Evolutionary conservation across 768 basidiomycete genomes (phyloP).

Genomic region (Suillus weaverae): DNA sequence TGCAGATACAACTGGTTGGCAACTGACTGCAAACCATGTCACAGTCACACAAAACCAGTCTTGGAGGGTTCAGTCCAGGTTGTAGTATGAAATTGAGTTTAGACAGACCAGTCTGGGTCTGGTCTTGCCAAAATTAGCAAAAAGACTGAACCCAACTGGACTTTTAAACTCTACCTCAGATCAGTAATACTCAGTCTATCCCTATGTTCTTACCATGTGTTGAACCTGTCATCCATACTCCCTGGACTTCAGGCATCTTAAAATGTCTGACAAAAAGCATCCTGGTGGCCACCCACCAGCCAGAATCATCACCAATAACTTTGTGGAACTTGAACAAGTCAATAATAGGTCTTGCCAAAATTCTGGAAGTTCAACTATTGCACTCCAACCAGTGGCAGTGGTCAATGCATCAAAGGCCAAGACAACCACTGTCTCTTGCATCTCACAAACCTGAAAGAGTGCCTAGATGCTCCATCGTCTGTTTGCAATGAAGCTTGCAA

Average conservation of each 20-base stretch:
- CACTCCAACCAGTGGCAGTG: neutral
- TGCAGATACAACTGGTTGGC: too few relatives aligned
- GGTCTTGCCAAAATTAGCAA: too few relatives aligned
- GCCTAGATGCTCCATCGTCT: neutral
- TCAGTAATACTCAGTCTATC: neutral
- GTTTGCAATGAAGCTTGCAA: neutral
- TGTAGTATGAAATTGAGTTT: too few relatives aligned
- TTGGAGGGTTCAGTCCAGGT: too few relatives aligned
- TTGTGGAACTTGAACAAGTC: constrained; percentile 4
- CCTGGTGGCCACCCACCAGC: neutral
- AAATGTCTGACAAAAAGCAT: neutral
- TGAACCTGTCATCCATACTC: neutral
- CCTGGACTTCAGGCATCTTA: neutral
- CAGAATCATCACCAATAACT: constrained; percentile 8
- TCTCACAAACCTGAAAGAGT: too few relatives aligned
- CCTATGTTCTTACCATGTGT: neutral
- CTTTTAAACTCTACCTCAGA: too few relatives aligned
- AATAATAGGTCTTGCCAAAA: constrained; percentile 10
- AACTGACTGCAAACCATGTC: too few relatives aligned
- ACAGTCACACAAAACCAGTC: too few relatives aligned
- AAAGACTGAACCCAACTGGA: too few relatives aligned
- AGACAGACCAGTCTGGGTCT: too few relatives aligned
- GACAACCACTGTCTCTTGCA: constrained; percentile 6
- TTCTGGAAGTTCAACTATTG: constrained; percentile 17
- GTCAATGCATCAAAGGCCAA: constrained; percentile 10